Evolutionary conservation across 208 protist genomes (phyloP), one percentile per base, ranked within the genome.

Genomic region (Trypanosoma melophagium): DNA sequence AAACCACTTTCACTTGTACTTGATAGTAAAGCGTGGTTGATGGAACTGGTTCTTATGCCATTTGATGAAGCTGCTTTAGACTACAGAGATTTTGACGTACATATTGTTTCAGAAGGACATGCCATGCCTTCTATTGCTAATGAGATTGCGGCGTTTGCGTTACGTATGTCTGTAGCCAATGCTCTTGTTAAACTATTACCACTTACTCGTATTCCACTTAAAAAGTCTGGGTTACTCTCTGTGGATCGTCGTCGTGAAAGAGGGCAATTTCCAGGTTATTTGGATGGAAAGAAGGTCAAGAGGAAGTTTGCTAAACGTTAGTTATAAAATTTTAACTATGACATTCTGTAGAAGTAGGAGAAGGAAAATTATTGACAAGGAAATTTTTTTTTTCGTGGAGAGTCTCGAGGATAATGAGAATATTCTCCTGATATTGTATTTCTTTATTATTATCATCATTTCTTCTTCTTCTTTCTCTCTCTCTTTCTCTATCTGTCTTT

Each of bases 1-100:
- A 93, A 94, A 59, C 86, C 90, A 38, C 76, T 96, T 17, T 74
- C 61, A 14, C 75, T 83, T 14, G 81, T 79, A 9, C 83, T 94
- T 44, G 88, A 94, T 61, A 79, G 93, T 55, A 94, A 96, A 69
- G 83, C 90, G 35, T 96, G 90, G 88, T 64, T 94, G 40, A 92
- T 96, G 86, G 90, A 96, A 72, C 92, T 94, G 86, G 75, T 94
- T 28, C 64, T 96, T 35, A 90, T 89, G 83, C 87, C 88, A 5
- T 96, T 96, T 75, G 90, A 96, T 54, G 90, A 96, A 64, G 90
- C 87, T 4, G 88, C 83, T 21, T 76, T 96, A 21, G 71, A 93
- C 50, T 93, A 85, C 47, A 80, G 77, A 55, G 90, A 96, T 54
- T 96, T 96, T 70, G 90, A 96, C 61, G 82, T 94, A 3, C 88